Evolutionary conservation across 257 asterid species (phyloP).

Genomic region (Ilex aquifolium): DNA sequence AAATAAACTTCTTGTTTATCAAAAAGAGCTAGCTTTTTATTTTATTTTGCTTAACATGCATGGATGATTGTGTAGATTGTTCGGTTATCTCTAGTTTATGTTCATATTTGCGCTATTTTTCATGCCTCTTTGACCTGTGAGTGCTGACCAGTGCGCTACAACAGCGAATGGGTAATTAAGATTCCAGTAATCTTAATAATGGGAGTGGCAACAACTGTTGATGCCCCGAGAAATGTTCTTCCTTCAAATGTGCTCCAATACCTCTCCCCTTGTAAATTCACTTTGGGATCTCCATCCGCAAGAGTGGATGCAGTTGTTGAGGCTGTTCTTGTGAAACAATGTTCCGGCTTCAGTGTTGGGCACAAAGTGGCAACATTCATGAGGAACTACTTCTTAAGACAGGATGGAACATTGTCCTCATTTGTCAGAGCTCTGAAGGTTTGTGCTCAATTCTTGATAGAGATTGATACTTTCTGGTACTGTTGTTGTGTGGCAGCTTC

Average conservation of each 20-base stretch:
- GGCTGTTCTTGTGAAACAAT: slow-evolving; percentile 58
- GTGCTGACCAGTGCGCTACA: slow-evolving; percentile 21
- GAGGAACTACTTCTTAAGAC: slow-evolving; percentile 72
- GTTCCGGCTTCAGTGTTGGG: slow-evolving; percentile 59
- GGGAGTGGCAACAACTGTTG: slow-evolving; percentile 82
- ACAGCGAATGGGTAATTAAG: slow-evolving; percentile 89
- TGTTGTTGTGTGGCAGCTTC: slow-evolving; percentile 13
- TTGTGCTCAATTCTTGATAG: slow-evolving; percentile 12
- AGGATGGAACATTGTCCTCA: slow-evolving; percentile 87
- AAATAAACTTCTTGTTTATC: too few species aligned
- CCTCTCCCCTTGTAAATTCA: slow-evolving; percentile 53
- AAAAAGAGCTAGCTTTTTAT: neutral
- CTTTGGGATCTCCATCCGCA: slow-evolving; percentile 68
- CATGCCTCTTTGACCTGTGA: slow-evolving; percentile 11
- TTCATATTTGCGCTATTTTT: neutral
- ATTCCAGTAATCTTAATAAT: slow-evolving; percentile 68
- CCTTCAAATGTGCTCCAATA: slow-evolving; percentile 51
- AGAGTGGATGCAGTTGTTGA: slow-evolving; percentile 78
- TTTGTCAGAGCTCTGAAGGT: slow-evolving; percentile 85
- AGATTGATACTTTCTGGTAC: neutral
- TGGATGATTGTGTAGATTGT: neutral
- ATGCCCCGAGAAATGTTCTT: slow-evolving; percentile 53
- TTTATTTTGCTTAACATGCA: neutral
- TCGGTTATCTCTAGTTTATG: slow-evolving; percentile 2
- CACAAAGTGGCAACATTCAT: slow-evolving; percentile 59